Conservation (phyloP, 2,329 filamentous ascomycete genomes). For the Bipolaris zeicola region DNA sequence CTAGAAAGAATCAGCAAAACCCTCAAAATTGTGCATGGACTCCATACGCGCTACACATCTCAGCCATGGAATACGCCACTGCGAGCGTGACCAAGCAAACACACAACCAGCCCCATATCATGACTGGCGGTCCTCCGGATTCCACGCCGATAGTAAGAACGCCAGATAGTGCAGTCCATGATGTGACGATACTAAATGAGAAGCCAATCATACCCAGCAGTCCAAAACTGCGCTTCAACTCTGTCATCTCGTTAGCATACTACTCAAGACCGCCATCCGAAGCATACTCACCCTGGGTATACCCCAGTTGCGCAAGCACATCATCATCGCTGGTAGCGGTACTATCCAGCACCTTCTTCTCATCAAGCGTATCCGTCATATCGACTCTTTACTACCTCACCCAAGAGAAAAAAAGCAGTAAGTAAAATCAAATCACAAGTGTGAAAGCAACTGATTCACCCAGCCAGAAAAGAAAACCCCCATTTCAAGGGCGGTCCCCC, state of each 20-base stretch:
- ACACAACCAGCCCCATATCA: constrained; percentile 63
- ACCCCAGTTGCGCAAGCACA: constrained; percentile 49
- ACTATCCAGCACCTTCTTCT: constrained; percentile 34
- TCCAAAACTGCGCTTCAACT: constrained; percentile 63
- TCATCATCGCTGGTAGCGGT: constrained; percentile 43
- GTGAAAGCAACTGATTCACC: no score
- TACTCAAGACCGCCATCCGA: neutral
- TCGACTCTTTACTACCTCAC: no score
- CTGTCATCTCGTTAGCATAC: constrained; percentile 35
- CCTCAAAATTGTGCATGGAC: neutral
- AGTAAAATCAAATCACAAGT: no score
- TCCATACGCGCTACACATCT: constrained; percentile 57
- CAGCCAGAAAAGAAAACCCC: no score
- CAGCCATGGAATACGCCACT: constrained; percentile 64
- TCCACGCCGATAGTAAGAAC: constrained; percentile 62
- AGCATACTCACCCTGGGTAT: constrained; percentile 43
- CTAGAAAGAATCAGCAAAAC: constrained; percentile 14
- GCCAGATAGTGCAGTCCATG: constrained; percentile 62
- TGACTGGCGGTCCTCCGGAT: constrained; percentile 63
- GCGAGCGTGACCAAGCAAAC: constrained; percentile 58
- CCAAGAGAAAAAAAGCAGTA: no score
- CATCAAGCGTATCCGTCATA: constrained; percentile 20
- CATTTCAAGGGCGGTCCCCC: no score
- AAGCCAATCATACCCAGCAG: constrained; percentile 65
- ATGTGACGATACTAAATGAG: constrained; percentile 64